A percentile compares a stretch with the other conserved stretches of the same genome.
Evolutionary conservation across 441 rosid species (phyloP).

Genomic region (Arabidopsis lyrata): DNA sequence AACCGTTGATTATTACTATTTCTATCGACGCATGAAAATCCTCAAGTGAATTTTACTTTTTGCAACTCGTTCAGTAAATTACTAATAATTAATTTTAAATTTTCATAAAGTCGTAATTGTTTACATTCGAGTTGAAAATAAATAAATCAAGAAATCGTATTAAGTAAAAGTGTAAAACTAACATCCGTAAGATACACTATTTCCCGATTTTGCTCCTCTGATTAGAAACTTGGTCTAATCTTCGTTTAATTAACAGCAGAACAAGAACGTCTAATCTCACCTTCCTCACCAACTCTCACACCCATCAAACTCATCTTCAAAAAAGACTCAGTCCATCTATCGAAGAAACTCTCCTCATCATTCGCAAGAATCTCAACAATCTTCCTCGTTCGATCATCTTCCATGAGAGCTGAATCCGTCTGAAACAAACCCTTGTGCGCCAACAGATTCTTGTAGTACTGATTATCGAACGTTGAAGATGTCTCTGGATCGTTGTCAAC

Average conservation of each 20-base stretch:
- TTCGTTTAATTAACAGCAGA: slow-evolving; percentile 45
- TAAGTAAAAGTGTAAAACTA: too few species aligned
- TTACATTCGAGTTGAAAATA: neutral
- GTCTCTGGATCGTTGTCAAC: slow-evolving; percentile 80
- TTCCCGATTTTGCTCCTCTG: neutral
- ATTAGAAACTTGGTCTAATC: neutral
- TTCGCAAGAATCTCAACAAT: slow-evolving; percentile 67
- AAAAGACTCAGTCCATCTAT: slow-evolving; percentile 73
- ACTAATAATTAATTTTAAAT: too few species aligned
- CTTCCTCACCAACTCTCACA: slow-evolving; percentile 69
- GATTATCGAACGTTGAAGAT: slow-evolving; percentile 70
- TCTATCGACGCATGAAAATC: too few species aligned
- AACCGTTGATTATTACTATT: too few species aligned
- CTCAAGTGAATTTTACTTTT: too few species aligned
- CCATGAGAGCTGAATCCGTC: slow-evolving; percentile 75
- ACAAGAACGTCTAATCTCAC: slow-evolving; percentile 77
- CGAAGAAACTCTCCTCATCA: slow-evolving; percentile 61
- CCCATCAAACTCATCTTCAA: slow-evolving; percentile 72
- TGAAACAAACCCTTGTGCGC: slow-evolving; percentile 79
- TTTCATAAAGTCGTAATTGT: too few species aligned
- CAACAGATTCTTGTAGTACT: slow-evolving; percentile 67
- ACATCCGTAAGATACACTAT: neutral
- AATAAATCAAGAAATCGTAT: neutral
- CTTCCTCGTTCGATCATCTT: slow-evolving; percentile 65
- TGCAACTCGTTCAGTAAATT: too few species aligned